Evolutionary conservation across 2,329 filamentous ascomycete species (phyloP), one percentile per base, ranked within the genome.

Genomic region (Amylocarpus encephaloides): DNA sequence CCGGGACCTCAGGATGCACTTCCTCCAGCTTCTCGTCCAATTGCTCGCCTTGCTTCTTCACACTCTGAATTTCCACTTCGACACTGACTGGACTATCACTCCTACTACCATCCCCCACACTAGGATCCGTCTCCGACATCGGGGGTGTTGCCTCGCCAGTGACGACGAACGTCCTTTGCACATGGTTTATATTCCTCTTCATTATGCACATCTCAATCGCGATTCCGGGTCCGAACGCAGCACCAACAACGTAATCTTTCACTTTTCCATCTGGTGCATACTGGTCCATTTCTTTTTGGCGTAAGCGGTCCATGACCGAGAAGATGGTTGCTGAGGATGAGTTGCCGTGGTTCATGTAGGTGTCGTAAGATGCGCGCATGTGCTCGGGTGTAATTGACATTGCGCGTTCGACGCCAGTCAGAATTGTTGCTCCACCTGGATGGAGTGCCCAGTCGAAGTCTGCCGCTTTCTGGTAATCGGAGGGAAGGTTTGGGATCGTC

Each of bases 361-460:
- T 78, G 54, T 85, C 78, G 61, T 84, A 85, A 51, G 80, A 83
- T n/a, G 83, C 82, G 43, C 82, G 74, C 70, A 87, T 80, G 57
- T 86, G 82, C 58, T 84, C 78, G 0, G 80, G 68, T 0, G 72
- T 73, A 42, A 87, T 74, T 5, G 68, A 64, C 71, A 88, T 73
- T 1, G 70, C 72, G 38, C 70, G 70, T 63, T 86, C 78, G 0
- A 83, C 79, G 0, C 82, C 81, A 0, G 79, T 74, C 2, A 88
- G 69, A 38, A 88, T 85, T 1, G 82, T 80, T 0, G 80, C 73
- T 15, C 84, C 84, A 4, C 84, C 84, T 0, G 84, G 84, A 58
- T 88, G 84, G 62, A 88, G 76, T 1, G 83, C 84, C 84, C 84
- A 88, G 69, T 88, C 84, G 56, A 85, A 86, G 52, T 84, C 78